Evolutionary conservation across 768 basidiomycete species (phyloP).

Genomic region (Boletellus ananiceps): DNA sequence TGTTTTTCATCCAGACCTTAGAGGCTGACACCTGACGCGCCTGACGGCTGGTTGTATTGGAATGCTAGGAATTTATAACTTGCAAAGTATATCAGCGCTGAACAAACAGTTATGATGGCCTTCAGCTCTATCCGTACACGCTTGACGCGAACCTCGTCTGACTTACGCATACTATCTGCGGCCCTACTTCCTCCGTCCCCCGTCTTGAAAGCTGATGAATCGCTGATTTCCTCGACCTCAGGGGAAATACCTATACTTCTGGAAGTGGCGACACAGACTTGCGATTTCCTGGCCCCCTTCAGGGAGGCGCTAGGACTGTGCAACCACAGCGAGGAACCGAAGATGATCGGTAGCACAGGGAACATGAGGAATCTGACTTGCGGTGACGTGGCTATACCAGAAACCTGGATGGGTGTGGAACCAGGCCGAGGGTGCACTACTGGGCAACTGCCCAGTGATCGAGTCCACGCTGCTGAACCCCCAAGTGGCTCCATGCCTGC

Average conservation of each 20-base stretch:
- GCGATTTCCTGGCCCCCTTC: constrained; percentile 3
- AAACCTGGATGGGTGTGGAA: constrained; percentile 4
- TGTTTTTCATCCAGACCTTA: constrained; percentile 4
- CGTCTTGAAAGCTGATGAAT: constrained; percentile 36
- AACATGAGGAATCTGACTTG: neutral
- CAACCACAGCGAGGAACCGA: constrained; percentile 4
- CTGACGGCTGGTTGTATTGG: constrained; percentile 11
- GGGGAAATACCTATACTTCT: constrained; percentile 52
- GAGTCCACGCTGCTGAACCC: constrained; percentile 1
- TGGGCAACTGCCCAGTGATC: neutral
- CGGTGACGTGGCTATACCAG: neutral
- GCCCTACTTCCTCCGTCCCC: constrained; percentile 43
- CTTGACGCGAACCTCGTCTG: constrained; percentile 39
- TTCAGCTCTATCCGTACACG: constrained; percentile 18
- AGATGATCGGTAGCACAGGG: neutral
- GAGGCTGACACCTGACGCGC: constrained; percentile 19
- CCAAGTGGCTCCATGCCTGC: neutral
- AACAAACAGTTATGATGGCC: constrained; percentile 10
- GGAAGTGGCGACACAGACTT: constrained; percentile 19
- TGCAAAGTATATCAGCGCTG: neutral
- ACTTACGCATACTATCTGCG: constrained; percentile 35
- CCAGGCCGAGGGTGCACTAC: neutral
- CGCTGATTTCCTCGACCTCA: constrained; percentile 37
- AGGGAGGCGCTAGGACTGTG: constrained; percentile 1
- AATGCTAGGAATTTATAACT: constrained; percentile 15